These are phyloP conservation scores for Dunaliella sp. DNA, from an alignment of 139 green algal genomes.

Conservation along the genomic window DNA sequence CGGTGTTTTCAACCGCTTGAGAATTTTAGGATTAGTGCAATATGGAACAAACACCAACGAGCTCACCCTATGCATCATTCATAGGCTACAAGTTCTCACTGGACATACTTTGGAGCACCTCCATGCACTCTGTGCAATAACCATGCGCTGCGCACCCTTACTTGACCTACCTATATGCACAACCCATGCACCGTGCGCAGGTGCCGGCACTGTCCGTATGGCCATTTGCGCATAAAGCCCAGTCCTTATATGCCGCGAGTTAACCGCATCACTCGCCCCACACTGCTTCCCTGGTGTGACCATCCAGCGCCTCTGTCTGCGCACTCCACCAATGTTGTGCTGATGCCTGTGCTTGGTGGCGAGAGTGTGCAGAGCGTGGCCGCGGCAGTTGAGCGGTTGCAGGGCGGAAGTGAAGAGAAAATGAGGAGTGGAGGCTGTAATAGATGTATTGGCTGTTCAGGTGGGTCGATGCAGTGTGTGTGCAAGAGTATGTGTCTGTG, in stretches of 20 bases:
- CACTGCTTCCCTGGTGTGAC: not conserved
- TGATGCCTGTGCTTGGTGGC: not conserved
- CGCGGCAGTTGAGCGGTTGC: not conserved
- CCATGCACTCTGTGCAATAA: not conserved
- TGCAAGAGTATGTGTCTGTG: not conserved
- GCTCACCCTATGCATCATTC: too few relatives aligned
- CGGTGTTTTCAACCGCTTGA: too few relatives aligned
- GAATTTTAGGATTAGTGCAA: too few relatives aligned
- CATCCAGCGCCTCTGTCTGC: not conserved
- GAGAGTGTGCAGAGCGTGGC: not conserved
- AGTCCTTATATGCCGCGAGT: not conserved
- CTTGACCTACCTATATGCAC: not conserved
- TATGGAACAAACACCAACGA: too few relatives aligned
- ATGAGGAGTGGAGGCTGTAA: not conserved
- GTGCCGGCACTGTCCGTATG: conserved; percentile 4
- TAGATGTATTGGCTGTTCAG: not conserved
- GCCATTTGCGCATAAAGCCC: not conserved
- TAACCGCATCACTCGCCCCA: conserved; percentile 8
- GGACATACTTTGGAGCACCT: not conserved
- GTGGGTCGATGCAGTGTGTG: not conserved
- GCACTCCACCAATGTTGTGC: not conserved
- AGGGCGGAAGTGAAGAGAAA: not conserved
- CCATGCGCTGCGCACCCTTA: not conserved
- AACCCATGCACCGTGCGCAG: not conserved
- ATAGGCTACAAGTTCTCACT: too few relatives aligned